These are phyloP conservation scores for Pleoardoris graminearum DNA, from an alignment of 2,329 filamentous ascomycete genomes.

Conservation along the genomic window DNA sequence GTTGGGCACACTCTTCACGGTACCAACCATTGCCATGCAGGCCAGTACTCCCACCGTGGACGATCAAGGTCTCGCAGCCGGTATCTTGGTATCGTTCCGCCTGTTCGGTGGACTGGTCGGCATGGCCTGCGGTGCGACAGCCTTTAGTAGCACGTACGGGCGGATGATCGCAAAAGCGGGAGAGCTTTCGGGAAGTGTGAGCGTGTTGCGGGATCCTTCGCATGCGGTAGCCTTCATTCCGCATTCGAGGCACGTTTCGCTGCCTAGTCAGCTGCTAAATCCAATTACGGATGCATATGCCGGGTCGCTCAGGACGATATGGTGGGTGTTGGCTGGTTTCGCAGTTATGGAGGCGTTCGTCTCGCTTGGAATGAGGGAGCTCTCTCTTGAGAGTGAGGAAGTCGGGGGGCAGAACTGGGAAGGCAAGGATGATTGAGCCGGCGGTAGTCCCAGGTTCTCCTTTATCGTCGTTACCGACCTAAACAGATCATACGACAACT, in stretches of 20 bases:
- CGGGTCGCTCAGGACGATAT: not conserved
- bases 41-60: constrained; percentile 38
- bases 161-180: not conserved
- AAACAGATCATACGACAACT: not conserved
- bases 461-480: too few species aligned
- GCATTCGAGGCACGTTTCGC: not conserved
- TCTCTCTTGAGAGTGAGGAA: constrained; percentile 10
- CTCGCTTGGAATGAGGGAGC: not conserved
- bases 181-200: constrained; percentile 6
- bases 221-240: constrained; percentile 16
- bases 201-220: constrained; percentile 1
- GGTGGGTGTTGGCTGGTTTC: not conserved
- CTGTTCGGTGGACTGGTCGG: constrained; percentile 46
- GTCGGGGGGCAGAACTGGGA: constrained; percentile 6
- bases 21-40: constrained; percentile 37
- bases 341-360: not conserved
- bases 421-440: not conserved
- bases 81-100: constrained; percentile 41
- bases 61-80: constrained; percentile 43
- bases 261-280: not conserved
- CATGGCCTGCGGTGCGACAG: constrained; percentile 40
- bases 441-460: not conserved
- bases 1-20: constrained; percentile 13
- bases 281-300: constrained; percentile 2
- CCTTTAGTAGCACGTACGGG: constrained; percentile 30